Evolutionary conservation across 805 yeast genomes (phyloP).

Genomic region (Nakazawaea holstii): DNA sequence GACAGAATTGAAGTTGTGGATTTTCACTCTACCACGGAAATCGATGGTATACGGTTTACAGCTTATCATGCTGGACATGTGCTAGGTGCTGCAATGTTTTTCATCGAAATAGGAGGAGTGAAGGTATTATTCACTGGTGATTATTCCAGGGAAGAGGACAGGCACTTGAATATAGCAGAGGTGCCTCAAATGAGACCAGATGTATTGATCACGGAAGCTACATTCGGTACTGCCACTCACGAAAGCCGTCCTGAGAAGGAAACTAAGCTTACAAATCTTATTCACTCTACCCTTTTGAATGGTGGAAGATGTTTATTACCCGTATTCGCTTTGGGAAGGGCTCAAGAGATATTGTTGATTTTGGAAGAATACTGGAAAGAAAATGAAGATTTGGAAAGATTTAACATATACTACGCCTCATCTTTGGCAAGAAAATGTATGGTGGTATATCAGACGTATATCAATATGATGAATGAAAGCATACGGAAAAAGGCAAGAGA

Average conservation of each 20-base stretch:
- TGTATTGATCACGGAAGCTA: conserved; percentile 86
- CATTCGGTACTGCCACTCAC: conserved; percentile 97
- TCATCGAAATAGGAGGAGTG: conserved; percentile 90
- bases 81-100: conserved; percentile 96
- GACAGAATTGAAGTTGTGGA: conserved; percentile 91
- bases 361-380: conserved; percentile 92
- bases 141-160: conserved; percentile 90
- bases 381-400: conserved; percentile 74
- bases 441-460: conserved; percentile 95
- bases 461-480: conserved; percentile 94
- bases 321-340: conserved; percentile 94
- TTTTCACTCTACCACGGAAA: conserved; percentile 91
- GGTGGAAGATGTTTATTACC: conserved; percentile 94
- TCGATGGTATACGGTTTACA: conserved; percentile 91
- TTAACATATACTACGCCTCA: conserved; percentile 88
- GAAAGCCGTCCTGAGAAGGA: conserved; percentile 88
- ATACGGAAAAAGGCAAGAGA: conserved; percentile 73
- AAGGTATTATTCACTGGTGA: conserved; percentile 92
- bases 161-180: conserved; percentile 94
- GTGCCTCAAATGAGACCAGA: conserved; percentile 87
- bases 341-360: conserved; percentile 87
- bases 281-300: conserved; percentile 75
- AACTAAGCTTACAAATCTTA: conserved; percentile 67
- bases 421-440: conserved; percentile 91
- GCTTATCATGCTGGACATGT: conserved; percentile 99